These are phyloP conservation scores for Sporothrix pseudoabietina DNA, from an alignment of 2,329 filamentous ascomycete genomes.

Conservation along the genomic window DNA sequence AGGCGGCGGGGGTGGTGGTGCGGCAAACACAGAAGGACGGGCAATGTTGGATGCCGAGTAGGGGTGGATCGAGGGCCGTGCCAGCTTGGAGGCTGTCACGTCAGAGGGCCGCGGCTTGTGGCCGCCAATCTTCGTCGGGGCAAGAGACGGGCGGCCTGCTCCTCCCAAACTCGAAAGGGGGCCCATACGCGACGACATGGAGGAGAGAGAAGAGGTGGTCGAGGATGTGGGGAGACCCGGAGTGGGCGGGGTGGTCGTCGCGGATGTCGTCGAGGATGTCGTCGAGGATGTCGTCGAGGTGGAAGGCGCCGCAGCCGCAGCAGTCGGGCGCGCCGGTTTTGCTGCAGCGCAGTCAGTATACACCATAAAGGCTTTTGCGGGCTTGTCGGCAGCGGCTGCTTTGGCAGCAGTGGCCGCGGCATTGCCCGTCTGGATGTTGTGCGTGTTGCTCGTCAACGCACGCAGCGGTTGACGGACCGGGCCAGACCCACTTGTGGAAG, in stretches of 20 bases:
- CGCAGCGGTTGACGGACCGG: constrained; percentile 74
- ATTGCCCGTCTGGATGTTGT: constrained; percentile 69
- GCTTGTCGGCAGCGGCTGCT: constrained; percentile 57
- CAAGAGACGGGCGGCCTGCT: neutral
- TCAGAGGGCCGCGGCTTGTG: constrained; percentile 43
- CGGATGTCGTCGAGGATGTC: neutral
- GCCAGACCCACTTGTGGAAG: constrained; percentile 41
- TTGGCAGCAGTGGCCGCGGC: constrained; percentile 45
- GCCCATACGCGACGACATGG: constrained; percentile 27
- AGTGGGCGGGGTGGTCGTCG: neutral
- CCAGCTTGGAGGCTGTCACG: constrained; percentile 45
- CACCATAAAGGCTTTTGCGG: constrained; percentile 81
- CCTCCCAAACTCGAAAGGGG: constrained; percentile 42
- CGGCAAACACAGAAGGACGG: neutral
- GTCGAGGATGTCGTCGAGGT: neutral
- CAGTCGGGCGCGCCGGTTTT: constrained; percentile 22
- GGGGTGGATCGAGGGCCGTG: constrained; percentile 39
- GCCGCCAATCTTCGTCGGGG: constrained; percentile 30
- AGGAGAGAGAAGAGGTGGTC: constrained; percentile 39
- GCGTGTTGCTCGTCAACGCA: constrained; percentile 68
- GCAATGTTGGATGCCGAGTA: constrained; percentile 26
- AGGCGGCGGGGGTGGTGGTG: constrained; percentile 20
- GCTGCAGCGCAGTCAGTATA: constrained; percentile 67
- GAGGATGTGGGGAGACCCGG: constrained; percentile 38
- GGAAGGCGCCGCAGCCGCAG: neutral